Conservation (phyloP, 176 grass and related monocot genomes). For the Thalia dealbata region DNA sequence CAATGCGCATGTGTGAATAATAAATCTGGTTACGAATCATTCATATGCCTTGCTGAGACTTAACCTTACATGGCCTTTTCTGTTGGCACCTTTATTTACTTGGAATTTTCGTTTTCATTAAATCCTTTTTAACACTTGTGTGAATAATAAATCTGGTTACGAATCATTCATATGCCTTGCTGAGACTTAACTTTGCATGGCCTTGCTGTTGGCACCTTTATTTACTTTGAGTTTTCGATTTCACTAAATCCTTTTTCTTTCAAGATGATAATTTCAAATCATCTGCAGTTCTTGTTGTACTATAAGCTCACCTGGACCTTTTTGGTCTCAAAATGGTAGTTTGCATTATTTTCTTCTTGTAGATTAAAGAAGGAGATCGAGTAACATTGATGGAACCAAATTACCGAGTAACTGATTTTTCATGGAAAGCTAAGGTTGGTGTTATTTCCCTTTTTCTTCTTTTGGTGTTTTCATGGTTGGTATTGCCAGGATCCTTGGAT, state of each 20-base stretch:
- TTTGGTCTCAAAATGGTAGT: not conserved
- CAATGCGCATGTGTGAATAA: too few relatives aligned
- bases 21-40: not conserved
- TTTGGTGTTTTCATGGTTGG: not conserved
- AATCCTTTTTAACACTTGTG: not conserved
- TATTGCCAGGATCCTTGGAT: not conserved
- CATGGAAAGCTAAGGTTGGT: constrained; percentile 47
- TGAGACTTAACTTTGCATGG: not conserved
- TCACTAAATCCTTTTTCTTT: not conserved
- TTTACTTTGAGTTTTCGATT: not conserved
- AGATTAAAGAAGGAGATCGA: constrained; percentile 73
- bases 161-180: not conserved
- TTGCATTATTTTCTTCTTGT: constrained; percentile 11
- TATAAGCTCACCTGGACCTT: not conserved
- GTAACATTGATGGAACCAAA: constrained; percentile 49
- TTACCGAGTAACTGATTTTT: constrained; percentile 37
- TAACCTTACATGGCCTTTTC: not conserved
- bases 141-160: not conserved
- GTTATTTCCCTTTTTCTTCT: not conserved
- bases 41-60: not conserved
- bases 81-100: not conserved
- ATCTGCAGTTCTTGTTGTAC: not conserved
- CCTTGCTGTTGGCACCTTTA: not conserved
- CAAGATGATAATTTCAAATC: not conserved
- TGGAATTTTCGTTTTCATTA: not conserved